phyloP scores from a whole-genome alignment of 148 eudicot genomes.

The Polygonum maritimum region DNA sequence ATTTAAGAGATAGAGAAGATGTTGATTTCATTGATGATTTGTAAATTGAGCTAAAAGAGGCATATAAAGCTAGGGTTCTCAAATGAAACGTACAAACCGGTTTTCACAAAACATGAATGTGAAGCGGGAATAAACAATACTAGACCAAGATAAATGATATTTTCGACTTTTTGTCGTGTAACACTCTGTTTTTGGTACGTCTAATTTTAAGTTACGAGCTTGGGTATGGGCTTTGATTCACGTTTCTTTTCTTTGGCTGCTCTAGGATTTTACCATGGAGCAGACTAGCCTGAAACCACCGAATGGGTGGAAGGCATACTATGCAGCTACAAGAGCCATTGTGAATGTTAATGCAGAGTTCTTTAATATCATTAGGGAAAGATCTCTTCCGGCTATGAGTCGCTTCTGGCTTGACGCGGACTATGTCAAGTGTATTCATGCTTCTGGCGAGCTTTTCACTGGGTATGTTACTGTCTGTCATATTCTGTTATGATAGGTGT shows the following conservation, averaged over 20 bases:
- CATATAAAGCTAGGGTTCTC: too few species aligned
- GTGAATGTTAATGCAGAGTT: constrained; percentile 74
- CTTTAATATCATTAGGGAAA: constrained; percentile 66
- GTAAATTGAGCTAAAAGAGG: too few species aligned
- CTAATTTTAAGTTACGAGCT: background rate
- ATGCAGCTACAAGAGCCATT: constrained; percentile 93
- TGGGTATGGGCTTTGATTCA: background rate
- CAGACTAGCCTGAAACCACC: constrained; percentile 68
- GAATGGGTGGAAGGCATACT: constrained; percentile 98
- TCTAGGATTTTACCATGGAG: constrained; percentile 87
- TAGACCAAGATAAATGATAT: too few species aligned
- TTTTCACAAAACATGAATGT: too few species aligned
- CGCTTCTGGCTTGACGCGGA: constrained; percentile 88
- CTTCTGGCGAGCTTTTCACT: constrained; percentile 64
- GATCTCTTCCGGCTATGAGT: constrained; percentile 75
- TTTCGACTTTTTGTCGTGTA: too few species aligned
- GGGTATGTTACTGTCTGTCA: constrained; percentile 43
- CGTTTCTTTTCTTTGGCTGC: constrained; percentile 10
- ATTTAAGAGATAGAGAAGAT: too few species aligned
- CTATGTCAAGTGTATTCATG: constrained; percentile 87
- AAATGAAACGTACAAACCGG: too few species aligned
- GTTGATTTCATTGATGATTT: too few species aligned
- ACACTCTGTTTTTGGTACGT: background rate
- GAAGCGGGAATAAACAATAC: too few species aligned
- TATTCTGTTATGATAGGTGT: background rate